These are phyloP conservation scores for Gypsophila paniculata DNA, from an alignment of 179 eudicot genomes.

Conservation along the genomic window DNA sequence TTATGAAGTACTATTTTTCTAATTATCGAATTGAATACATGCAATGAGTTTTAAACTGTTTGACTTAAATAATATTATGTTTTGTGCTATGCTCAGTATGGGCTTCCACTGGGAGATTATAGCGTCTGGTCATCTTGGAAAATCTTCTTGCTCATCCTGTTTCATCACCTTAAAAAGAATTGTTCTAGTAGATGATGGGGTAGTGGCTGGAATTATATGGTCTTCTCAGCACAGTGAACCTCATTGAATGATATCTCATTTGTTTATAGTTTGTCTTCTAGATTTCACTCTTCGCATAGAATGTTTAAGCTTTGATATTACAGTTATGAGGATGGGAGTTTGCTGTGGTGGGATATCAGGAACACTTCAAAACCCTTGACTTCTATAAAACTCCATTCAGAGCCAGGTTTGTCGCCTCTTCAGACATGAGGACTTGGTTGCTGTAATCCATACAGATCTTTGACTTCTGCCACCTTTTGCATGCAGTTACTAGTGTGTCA, in stretches of 20 bases:
- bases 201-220: background rate
- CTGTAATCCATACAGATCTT: constrained; percentile 4
- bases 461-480: constrained; percentile 19
- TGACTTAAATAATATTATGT: background rate
- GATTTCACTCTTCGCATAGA: background rate
- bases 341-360: constrained; percentile 89
- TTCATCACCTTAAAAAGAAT: background rate
- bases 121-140: background rate
- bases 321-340: constrained; percentile 82
- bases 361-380: constrained; percentile 55
- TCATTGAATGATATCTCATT: background rate
- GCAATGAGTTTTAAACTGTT: background rate
- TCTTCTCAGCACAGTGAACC: background rate
- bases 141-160: background rate
- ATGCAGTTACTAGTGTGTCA: constrained; percentile 62
- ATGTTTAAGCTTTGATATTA: constrained; percentile 14
- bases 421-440: background rate
- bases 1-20: background rate
- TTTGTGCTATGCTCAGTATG: background rate
- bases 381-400: constrained; percentile 64
- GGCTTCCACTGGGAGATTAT: background rate
- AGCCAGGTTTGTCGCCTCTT: constrained; percentile 49
- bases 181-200: background rate
- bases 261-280: background rate
- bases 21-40: background rate